Evolutionary conservation across 805 yeast species (phyloP), one percentile per base, ranked within the genome.

Genomic region (Tetrapisispora phaffii): DNA sequence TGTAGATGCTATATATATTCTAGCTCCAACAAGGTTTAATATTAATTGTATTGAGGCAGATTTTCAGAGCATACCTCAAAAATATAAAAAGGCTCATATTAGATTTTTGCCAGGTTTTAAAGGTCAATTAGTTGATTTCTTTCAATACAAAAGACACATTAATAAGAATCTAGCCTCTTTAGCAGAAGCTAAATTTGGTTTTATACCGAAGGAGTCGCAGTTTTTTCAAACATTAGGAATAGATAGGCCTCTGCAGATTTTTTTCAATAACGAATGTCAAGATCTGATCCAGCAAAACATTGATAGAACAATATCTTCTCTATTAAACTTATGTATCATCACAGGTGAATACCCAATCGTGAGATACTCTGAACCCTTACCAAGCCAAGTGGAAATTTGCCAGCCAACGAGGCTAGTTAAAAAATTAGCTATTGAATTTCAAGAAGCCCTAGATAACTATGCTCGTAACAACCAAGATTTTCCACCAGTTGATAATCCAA

Each of bases 331-430:
- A 21, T 85, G 95, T 69, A 76, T 84, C 7, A 58, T 83, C 9
- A 79, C 93, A 1, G 94, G 94, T 13, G 97, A 89, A 57, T 85
- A 83, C 54, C 98, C 98, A 2, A 75, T 83, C 37, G 77, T 93
- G 19, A 72, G 98, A 52, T 85, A 77, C 64, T 81, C 59, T 8
- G 53, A 79, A 57, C 70, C 77, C 8, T 74, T 80, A 5, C 74
- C 74, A 35, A 68, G 73, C 16, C 60, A 58, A 55, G 67, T 76
- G 33, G 69, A 72, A 9, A 60, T 67, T 26, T 73, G 76, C 51
- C 72, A 73, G 22, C 81, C 88, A 0, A 67, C 80, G 4, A 63
- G 76, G 24, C 66, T 84, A 23, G 83, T 93, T 1, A 77, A 74
- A 54, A 68, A 82, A 62, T 71, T 90, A 39, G 96, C 97, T 1